Conservation (phyloP, 2,329 filamentous ascomycete genomes). For the Penicillium thymicola region DNA sequence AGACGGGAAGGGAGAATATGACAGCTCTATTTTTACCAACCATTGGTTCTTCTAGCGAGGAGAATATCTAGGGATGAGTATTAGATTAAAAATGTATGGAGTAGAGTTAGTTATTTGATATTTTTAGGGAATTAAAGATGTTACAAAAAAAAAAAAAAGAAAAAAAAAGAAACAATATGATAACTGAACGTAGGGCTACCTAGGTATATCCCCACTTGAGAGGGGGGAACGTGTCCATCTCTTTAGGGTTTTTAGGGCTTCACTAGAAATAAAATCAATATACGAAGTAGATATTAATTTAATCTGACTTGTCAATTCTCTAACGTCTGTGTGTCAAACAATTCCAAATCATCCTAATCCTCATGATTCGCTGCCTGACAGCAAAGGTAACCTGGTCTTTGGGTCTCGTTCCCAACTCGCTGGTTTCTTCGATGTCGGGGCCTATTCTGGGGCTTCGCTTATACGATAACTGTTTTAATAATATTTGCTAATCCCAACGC, state of each 20-base stretch:
- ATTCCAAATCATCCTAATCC: slow-evolving; percentile 20
- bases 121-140: background rate
- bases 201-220: background rate
- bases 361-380: slow-evolving; percentile 25
- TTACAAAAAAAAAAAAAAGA: background rate
- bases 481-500: background rate
- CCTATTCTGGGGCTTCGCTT: background rate
- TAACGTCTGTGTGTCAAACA: slow-evolving; percentile 20
- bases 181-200: background rate
- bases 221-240: slow-evolving; percentile 19
- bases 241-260: slow-evolving; percentile 13
- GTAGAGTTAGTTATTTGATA: background rate
- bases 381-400: slow-evolving; percentile 23
- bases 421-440: slow-evolving; percentile 16
- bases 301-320: slow-evolving; percentile 17
- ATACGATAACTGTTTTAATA: background rate
- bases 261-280: slow-evolving; percentile 2
- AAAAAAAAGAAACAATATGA: background rate
- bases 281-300: background rate
- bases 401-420: slow-evolving; percentile 17
- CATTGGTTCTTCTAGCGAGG: background rate
- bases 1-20: slow-evolving; percentile 24
- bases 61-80: background rate
- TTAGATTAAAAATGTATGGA: background rate
- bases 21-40: slow-evolving; percentile 31